Conservation (phyloP, 2,329 filamentous ascomycete genomes). For the Paecilomyces variotii region DNA sequence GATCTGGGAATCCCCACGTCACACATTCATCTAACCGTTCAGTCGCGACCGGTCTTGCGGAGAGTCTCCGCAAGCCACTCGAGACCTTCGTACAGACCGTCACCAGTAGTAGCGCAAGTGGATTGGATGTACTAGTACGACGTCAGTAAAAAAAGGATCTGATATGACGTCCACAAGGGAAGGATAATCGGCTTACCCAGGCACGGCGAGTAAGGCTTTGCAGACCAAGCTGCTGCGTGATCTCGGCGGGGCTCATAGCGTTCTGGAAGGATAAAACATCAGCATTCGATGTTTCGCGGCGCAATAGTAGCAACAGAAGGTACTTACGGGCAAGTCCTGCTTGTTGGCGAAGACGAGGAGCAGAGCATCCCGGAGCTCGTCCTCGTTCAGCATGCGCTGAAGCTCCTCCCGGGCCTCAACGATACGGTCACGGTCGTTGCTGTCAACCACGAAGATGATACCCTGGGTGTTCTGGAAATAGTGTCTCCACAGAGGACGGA, state of each 20-base stretch:
- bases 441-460: conserved; percentile 99
- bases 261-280: conserved; percentile 54
- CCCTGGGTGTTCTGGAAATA: conserved; percentile 99
- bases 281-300: conserved; percentile 12
- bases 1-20: conserved; percentile 25
- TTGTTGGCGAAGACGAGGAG: conserved; percentile 99
- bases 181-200: conserved; percentile 64
- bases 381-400: conserved; percentile 97
- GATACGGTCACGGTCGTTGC: conserved; percentile 96
- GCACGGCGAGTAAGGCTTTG: conserved; percentile 97
- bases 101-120: conserved; percentile 96
- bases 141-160: conserved; percentile 16
- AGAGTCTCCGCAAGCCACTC: conserved; percentile 83
- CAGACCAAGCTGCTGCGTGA: conserved; percentile 99
- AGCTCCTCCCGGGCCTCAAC: conserved; percentile 94
- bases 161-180: not conserved
- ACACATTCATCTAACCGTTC: conserved; percentile 26
- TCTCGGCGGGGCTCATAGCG: conserved; percentile 99
- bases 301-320: conserved; percentile 2
- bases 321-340: conserved; percentile 90
- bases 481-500: conserved; percentile 97
- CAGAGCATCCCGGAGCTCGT: conserved; percentile 94
- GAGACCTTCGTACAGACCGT: conserved; percentile 98
- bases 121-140: conserved; percentile 86
- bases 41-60: conserved; percentile 56